A percentile compares a stretch with the other conserved stretches of the same genome.
These are phyloP conservation scores for Umbelopsis sp. DNA, from an alignment of 371 early-diverging fungal species.

Conservation along the genomic window DNA sequence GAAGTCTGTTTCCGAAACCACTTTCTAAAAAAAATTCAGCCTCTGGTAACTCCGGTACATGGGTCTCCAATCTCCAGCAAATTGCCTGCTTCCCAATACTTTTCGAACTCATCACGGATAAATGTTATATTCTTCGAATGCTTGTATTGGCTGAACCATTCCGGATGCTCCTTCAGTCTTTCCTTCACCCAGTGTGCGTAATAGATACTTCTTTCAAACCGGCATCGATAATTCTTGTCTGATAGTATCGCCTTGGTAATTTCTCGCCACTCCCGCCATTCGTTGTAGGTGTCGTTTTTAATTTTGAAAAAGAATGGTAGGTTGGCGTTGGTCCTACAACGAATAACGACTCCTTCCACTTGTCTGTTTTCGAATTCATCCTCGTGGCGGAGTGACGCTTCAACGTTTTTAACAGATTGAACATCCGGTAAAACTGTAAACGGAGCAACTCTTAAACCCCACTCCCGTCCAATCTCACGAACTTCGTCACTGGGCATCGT, in stretches of 20 bases:
- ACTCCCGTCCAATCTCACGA: conserved; percentile 64
- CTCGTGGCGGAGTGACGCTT: conserved; percentile 63
- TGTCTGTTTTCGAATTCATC: conserved; percentile 64
- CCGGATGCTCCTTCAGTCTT: conserved; percentile 65
- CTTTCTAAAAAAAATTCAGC: not conserved
- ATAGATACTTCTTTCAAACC: conserved; percentile 59
- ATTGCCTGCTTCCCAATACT: conserved; percentile 34
- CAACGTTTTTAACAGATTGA: conserved; percentile 66
- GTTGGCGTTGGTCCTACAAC: conserved; percentile 57
- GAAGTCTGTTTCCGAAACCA: not conserved
- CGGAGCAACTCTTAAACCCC: conserved; percentile 74
- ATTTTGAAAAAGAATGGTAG: conserved; percentile 83
- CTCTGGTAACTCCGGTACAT: not conserved
- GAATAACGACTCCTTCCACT: conserved; percentile 92
- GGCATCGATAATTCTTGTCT: conserved; percentile 20
- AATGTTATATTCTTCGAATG: conserved; percentile 80
- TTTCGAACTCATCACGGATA: conserved; percentile 73
- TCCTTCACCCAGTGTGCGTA: conserved; percentile 81
- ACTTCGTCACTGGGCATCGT: conserved; percentile 74
- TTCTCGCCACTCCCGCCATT: conserved; percentile 97
- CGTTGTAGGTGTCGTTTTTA: conserved; percentile 91
- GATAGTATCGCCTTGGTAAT: conserved; percentile 67
- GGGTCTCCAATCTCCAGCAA: not conserved
- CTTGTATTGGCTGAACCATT: conserved; percentile 67
- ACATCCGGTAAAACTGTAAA: conserved; percentile 40